Percentiles rank a stretch among this genome's conserved stretches.
Evolutionary conservation across 495 filamentous ascomycete species (phyloP).

Genomic region (Hypoxylon intermedium): DNA sequence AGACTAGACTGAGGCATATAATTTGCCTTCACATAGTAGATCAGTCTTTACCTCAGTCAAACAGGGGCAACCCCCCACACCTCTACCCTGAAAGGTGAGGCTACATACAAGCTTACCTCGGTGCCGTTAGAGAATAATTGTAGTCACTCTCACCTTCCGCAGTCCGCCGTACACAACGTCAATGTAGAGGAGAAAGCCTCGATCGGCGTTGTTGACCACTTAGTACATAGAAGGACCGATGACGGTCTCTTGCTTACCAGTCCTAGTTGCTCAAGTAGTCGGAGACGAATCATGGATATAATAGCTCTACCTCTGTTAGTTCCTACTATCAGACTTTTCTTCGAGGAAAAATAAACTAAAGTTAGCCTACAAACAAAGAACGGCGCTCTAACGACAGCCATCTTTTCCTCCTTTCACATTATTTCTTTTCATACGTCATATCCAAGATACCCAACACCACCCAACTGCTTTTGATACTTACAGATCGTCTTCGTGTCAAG

Average conservation of each 20-base stretch:
- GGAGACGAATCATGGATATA: constrained; percentile 16
- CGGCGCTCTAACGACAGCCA: not conserved
- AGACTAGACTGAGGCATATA: constrained; percentile 36
- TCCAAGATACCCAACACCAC: constrained; percentile 15
- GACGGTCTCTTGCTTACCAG: constrained; percentile 25
- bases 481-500: not conserved
- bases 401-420: not conserved
- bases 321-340: too few relatives aligned
- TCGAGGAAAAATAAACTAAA: too few relatives aligned
- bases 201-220: constrained; percentile 22
- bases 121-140: constrained; percentile 31
- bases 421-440: not conserved
- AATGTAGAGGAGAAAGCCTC: constrained; percentile 9
- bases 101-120: constrained; percentile 31
- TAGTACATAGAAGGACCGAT: constrained; percentile 22
- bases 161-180: constrained; percentile 13
- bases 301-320: too few relatives aligned
- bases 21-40: not conserved
- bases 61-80: constrained; percentile 35
- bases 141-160: constrained; percentile 17
- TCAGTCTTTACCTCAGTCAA: constrained; percentile 32
- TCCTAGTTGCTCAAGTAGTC: not conserved
- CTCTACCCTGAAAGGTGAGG: constrained; percentile 20
- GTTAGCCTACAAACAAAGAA: not conserved
- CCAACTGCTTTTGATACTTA: constrained; percentile 15